Base-by-base conservation (phyloP, 2,329 filamentous ascomycete species). In the Cytospora piceicola region DNA sequence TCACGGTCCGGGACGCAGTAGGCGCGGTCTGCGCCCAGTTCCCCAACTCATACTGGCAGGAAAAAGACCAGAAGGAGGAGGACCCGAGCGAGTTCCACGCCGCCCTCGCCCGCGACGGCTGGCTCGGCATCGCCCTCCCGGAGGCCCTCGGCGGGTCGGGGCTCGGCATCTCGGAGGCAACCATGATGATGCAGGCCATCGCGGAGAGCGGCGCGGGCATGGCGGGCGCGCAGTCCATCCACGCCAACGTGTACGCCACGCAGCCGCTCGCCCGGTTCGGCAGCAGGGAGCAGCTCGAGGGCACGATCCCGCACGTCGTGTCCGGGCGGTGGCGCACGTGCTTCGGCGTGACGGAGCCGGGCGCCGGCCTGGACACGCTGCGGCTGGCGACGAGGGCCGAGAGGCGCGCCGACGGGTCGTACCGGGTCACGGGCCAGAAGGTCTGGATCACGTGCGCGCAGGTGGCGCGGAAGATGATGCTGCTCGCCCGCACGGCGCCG, bases 371-470 rank as follows among this genome's bases (percentile, higher is more conserved):
- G 1, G 90, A 96, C 66, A 96, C 92, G 0, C 79, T 94, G 14
- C 85, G 88, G 52, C 79, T 96, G 4, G 83, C 82, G 49, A 94
- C 91, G 0, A 77, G 79, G 7, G 92, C 92, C 0, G 82, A 76
- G 34, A 85, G 82, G 69, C 72, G 75, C 46, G 63, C 68, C 3
- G 84, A 87, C 24, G 85, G 85, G 17, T 82, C 80, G 4, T 96
- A 94, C 74, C 80, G 78, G 1, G 82, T 96, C 14, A 86, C 86
- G 0, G 92, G 92, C 0, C 91, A 94, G 74, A 96, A 96, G 78
- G 94, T 94, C 63, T 96, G 92, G 92, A 96, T 95, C 63, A 92
- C 91, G 0, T 94, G 88, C 61, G 92, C 92, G 0, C 91, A 96
- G 74, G 90, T 94, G 0, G 92, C 92, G 0, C 83, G 84, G 4